A percentile compares a stretch with the other conserved stretches of the same genome.
Conservation (phyloP, 2,329 filamentous ascomycete genomes). For the Hypoxylon sp. region DNA sequence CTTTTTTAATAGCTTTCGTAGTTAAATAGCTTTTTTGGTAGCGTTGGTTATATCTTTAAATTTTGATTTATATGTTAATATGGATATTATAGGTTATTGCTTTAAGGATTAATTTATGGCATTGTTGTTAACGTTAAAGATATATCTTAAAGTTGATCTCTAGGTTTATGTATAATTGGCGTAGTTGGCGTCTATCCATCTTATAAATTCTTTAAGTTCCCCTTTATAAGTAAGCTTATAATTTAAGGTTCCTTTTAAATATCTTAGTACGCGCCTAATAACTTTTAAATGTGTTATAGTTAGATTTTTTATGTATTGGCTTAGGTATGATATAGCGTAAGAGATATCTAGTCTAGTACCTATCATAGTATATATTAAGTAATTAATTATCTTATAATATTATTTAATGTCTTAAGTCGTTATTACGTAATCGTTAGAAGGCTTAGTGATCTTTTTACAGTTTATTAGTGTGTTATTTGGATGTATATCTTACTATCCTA, state of each 20-base stretch:
- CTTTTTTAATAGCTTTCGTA: slow-evolving; percentile 8
- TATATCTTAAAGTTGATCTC: slow-evolving; percentile 19
- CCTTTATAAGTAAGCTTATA: slow-evolving; percentile 19
- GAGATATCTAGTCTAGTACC: too few species aligned
- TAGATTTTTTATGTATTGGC: too few species aligned
- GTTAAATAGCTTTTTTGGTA: slow-evolving; percentile 23
- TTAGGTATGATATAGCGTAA: too few species aligned
- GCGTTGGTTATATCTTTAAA: slow-evolving; percentile 13
- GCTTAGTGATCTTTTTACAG: slow-evolving; percentile 19
- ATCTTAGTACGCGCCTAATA: slow-evolving; percentile 1
- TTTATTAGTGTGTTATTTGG: too few species aligned
- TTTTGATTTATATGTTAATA: slow-evolving; percentile 11
- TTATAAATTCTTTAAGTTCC: slow-evolving; percentile 15
- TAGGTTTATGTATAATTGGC: slow-evolving; percentile 2
- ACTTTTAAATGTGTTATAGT: too few species aligned
- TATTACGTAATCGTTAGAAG: too few species aligned
- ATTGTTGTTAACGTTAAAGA: slow-evolving; percentile 19
- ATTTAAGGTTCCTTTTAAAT: slow-evolving; percentile 17
- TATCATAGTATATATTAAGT: too few species aligned
- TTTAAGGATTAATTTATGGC: slow-evolving; percentile 9
- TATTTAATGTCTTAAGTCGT: too few species aligned
- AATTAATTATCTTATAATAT: too few species aligned
- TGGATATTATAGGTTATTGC: neutral
- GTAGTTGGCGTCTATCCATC: slow-evolving; percentile 18
- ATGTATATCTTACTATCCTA: slow-evolving; percentile 19